phyloP scores from a whole-genome alignment of 1,284 basidiomycete genomes.

The Retiboletus flavoniger region DNA sequence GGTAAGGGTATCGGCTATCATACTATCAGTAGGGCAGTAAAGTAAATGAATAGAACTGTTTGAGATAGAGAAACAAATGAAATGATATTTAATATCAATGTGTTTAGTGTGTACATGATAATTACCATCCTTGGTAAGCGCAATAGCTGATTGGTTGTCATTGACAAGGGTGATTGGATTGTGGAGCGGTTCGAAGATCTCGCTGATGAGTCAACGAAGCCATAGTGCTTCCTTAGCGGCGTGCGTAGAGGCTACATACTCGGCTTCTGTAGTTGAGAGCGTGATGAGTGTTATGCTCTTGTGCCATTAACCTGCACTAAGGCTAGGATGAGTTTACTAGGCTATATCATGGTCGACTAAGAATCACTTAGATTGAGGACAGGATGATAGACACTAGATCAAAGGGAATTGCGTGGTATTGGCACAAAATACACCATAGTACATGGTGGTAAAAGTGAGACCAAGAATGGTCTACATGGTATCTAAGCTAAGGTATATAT shows the following conservation, averaged over 20 bases:
- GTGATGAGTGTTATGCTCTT: too few relatives aligned
- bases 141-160: neutral
- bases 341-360: too few relatives aligned
- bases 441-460: too few relatives aligned
- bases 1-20: neutral
- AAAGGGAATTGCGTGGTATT: too few relatives aligned
- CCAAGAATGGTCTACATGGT: too few relatives aligned
- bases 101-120: neutral
- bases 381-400: too few relatives aligned
- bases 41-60: neutral
- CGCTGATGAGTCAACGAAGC: neutral
- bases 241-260: neutral
- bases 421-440: too few relatives aligned
- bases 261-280: neutral
- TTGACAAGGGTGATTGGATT: neutral
- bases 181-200: neutral
- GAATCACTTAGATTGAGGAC: too few relatives aligned
- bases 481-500: too few relatives aligned
- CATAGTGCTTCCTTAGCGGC: neutral
- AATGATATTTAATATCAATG: neutral
- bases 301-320: too few relatives aligned
- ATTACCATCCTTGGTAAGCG: neutral
- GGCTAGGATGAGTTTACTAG: too few relatives aligned
- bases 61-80: neutral
- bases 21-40: neutral